Conservation (phyloP, 108 stramenopile genomes). For the Asterionellopsis glacialis region DNA sequence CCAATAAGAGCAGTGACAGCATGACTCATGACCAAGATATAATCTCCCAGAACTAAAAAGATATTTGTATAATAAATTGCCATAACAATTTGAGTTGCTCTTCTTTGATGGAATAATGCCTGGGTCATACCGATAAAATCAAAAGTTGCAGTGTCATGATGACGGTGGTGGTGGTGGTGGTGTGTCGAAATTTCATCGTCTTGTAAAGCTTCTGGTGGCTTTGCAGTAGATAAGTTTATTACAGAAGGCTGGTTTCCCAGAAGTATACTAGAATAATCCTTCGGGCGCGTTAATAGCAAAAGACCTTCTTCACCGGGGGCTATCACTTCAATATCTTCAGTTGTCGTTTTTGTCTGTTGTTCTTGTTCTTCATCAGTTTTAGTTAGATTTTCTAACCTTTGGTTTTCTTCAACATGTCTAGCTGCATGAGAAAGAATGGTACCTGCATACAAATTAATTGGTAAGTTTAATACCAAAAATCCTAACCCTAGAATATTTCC, state of each 20-base stretch:
- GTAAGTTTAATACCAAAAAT: slow-evolving; percentile 53
- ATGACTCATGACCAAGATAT: slow-evolving; percentile 71
- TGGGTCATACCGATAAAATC: slow-evolving; percentile 69
- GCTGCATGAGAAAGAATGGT: slow-evolving; percentile 44
- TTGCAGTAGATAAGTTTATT: background rate
- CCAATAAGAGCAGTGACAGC: slow-evolving; percentile 52
- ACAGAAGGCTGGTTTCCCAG: background rate
- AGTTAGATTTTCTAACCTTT: slow-evolving; percentile 1
- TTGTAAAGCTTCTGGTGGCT: background rate
- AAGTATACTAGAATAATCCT: slow-evolving; percentile 22
- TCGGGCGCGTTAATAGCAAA: background rate
- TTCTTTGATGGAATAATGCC: slow-evolving; percentile 36
- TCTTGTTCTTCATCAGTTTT: slow-evolving; percentile 1
- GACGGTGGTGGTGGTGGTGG: slow-evolving; percentile 9
- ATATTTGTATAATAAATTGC: slow-evolving; percentile 59
- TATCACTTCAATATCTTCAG: background rate
- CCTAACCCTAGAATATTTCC: slow-evolving; percentile 36
- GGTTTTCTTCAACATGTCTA: slow-evolving; percentile 33
- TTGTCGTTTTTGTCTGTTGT: background rate
- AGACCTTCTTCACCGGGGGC: background rate
- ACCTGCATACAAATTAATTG: slow-evolving; percentile 63
- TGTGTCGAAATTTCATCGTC: background rate
- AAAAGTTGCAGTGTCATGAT: slow-evolving; percentile 51
- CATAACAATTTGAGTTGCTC: slow-evolving; percentile 33
- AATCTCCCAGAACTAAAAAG: slow-evolving; percentile 65